Evolutionary conservation across 495 filamentous ascomycete genomes (phyloP).

Genomic region (Neurospora sublineolata): DNA sequence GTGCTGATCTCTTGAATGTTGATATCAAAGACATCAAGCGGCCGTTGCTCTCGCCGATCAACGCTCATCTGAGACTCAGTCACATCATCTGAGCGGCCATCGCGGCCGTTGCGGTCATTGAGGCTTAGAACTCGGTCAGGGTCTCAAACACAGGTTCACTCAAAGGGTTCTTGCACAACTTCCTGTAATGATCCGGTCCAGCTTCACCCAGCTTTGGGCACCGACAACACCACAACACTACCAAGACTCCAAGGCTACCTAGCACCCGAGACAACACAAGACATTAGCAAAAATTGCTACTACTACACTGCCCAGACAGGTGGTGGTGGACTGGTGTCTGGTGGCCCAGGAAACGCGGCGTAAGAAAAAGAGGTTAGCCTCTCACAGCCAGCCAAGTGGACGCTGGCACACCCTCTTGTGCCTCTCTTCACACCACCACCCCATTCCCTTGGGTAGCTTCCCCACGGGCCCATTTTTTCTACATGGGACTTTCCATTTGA

Average conservation of each 20-base stretch:
- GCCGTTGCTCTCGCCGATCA: not conserved
- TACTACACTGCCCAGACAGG: not conserved
- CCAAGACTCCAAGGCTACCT: not conserved
- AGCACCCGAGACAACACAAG: not conserved
- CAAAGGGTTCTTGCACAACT: not conserved
- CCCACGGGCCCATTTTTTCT: not conserved
- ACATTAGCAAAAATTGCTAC: not conserved
- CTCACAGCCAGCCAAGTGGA: conserved; percentile 25
- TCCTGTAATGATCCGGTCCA: not conserved
- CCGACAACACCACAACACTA: not conserved
- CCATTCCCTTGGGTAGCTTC: conserved; percentile 5
- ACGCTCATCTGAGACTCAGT: not conserved
- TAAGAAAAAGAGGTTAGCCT: conserved; percentile 12
- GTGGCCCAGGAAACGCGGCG: conserved; percentile 1
- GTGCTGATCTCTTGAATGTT: not conserved
- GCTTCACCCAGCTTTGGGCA: not conserved
- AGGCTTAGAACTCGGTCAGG: not conserved
- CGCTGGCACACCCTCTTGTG: conserved; percentile 5
- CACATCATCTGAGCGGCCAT: not conserved
- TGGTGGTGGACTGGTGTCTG: conserved; percentile 6
- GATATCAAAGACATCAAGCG: not conserved
- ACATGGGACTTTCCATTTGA: not conserved
- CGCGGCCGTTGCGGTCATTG: not conserved
- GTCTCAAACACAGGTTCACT: not conserved
- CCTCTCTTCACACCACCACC: conserved; percentile 11